Evolutionary conservation across 192 early-diverging fungal species (phyloP).

Genomic region (Lobosporangium transversale): DNA sequence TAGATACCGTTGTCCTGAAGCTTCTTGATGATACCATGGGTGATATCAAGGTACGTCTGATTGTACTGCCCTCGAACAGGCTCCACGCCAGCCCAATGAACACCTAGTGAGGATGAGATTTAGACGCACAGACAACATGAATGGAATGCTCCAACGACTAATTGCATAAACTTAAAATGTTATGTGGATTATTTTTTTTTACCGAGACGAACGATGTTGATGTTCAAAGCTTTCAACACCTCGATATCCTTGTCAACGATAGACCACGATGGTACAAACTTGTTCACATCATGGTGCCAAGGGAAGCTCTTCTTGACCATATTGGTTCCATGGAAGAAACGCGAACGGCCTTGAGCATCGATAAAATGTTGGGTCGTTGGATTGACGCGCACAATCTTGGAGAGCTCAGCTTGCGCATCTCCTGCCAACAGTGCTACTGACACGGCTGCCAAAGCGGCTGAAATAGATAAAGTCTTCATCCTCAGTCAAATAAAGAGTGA

Average conservation of each 20-base stretch:
- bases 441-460: slow-evolving; percentile 18
- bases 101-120: too few relatives aligned
- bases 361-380: slow-evolving; percentile 52
- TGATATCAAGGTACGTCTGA: slow-evolving; percentile 63
- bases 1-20: slow-evolving; percentile 66
- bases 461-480: slow-evolving; percentile 35
- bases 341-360: slow-evolving; percentile 59
- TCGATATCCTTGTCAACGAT: slow-evolving; percentile 58
- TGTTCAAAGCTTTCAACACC: slow-evolving; percentile 36
- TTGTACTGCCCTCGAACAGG: slow-evolving; percentile 67
- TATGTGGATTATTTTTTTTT: too few relatives aligned
- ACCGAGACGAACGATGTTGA: slow-evolving; percentile 52
- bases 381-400: slow-evolving; percentile 58
- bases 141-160: too few relatives aligned
- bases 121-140: too few relatives aligned
- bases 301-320: slow-evolving; percentile 67
- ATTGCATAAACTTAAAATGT: too few relatives aligned
- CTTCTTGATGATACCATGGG: slow-evolving; percentile 58
- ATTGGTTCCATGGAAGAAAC: slow-evolving; percentile 68
- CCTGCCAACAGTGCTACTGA: neutral
- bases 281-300: slow-evolving; percentile 52
- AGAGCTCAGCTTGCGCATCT: slow-evolving; percentile 31
- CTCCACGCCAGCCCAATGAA: slow-evolving; percentile 73
- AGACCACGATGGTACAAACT: slow-evolving; percentile 59
- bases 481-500: too few relatives aligned